Evolutionary conservation across 495 filamentous ascomycete genomes (phyloP).

Genomic region (Hapsidospora chrysogenum): DNA sequence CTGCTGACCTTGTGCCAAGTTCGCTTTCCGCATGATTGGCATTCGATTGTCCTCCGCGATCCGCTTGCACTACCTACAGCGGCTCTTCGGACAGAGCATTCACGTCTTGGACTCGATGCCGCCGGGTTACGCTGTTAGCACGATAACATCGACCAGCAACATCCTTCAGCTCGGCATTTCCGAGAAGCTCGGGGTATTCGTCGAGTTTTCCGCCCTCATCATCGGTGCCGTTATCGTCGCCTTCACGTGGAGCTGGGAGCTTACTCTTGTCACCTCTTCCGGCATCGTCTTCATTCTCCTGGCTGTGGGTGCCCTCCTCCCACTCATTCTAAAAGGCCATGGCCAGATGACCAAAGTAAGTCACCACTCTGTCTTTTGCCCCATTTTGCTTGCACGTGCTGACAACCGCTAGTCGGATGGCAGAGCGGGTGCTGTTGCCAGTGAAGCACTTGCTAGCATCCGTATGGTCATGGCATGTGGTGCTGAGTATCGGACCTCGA

Average conservation of each 20-base stretch:
- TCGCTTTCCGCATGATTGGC: conserved; percentile 36
- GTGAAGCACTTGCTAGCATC: conserved; percentile 37
- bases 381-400: conserved; percentile 23
- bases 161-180: conserved; percentile 50
- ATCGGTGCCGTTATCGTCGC: conserved; percentile 35
- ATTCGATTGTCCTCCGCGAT: conserved; percentile 36
- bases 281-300: conserved; percentile 38
- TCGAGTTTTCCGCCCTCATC: conserved; percentile 36
- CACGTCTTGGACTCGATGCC: conserved; percentile 37
- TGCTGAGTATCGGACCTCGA: conserved; percentile 36
- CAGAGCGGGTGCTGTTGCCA: conserved; percentile 42
- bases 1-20: conserved; percentile 13
- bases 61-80: conserved; percentile 31
- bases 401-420: conserved; percentile 39
- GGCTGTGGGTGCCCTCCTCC: conserved; percentile 36
- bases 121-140: conserved; percentile 33
- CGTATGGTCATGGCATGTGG: conserved; percentile 48
- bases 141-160: conserved; percentile 48
- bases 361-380: neutral
- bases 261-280: conserved; percentile 38
- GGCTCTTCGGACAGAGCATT: conserved; percentile 34
- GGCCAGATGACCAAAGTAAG: conserved; percentile 11
- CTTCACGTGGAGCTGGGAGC: conserved; percentile 37
- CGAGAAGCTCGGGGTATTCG: conserved; percentile 35
- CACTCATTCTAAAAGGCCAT: conserved; percentile 36